Percentiles rank a stretch among this genome's conserved stretches.
Evolutionary conservation across 139 green algal genomes (phyloP).

Genomic region (Yamagishiella unicocca): DNA sequence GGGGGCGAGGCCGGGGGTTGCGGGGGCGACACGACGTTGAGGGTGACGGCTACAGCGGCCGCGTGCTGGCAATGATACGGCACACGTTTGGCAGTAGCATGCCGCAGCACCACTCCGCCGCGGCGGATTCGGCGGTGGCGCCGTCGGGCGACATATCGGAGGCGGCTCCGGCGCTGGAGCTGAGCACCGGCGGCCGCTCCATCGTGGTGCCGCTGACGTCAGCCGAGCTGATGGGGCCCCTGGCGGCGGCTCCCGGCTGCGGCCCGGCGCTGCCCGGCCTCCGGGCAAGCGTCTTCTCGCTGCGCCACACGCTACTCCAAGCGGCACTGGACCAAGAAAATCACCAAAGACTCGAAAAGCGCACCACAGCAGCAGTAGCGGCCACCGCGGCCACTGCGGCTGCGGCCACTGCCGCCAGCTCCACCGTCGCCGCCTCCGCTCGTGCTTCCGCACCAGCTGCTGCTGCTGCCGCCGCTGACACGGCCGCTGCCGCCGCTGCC

Average conservation of each 20-base stretch:
- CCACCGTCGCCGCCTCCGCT: not conserved
- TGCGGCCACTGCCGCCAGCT: not conserved
- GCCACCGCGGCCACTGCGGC: not conserved
- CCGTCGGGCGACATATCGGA: too few species aligned
- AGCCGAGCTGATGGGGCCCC: not conserved
- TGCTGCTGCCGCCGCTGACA: not conserved
- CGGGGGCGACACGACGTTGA: too few species aligned
- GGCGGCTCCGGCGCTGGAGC: too few species aligned
- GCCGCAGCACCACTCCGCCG: not conserved
- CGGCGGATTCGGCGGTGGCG: not conserved
- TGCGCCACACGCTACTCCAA: too few species aligned
- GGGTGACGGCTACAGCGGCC: too few species aligned
- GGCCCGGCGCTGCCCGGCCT: too few species aligned
- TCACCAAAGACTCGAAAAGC: too few species aligned
- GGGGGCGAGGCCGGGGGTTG: too few species aligned
- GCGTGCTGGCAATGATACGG: not conserved
- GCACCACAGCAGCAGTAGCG: not conserved
- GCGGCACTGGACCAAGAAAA: too few species aligned
- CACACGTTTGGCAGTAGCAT: too few species aligned
- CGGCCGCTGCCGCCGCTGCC: not conserved
- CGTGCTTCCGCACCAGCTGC: not conserved
- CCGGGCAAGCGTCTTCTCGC: too few species aligned
- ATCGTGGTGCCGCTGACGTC: not conserved
- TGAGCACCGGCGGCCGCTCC: not conserved
- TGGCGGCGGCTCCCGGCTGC: too few species aligned